Evolutionary conservation across 1,284 basidiomycete genomes (phyloP).

Genomic region (Coniferiporia sulphurascens): DNA sequence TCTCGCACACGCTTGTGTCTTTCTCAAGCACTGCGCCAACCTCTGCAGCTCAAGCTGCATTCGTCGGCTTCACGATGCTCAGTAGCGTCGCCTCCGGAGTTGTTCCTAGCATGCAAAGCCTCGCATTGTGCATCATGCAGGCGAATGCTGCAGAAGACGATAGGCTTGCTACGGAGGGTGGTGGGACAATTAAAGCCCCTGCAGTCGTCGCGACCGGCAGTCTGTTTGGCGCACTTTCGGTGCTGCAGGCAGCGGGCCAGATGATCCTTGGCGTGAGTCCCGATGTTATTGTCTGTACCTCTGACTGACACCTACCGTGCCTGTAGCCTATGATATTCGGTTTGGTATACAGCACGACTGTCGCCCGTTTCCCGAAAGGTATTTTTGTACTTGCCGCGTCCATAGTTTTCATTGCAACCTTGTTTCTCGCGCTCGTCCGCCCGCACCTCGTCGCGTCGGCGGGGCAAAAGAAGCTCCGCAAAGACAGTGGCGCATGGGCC

Average conservation of each 20-base stretch:
- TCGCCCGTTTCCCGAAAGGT: conserved; percentile 58
- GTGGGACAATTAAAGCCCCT: conserved; percentile 10
- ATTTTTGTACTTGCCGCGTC: conserved; percentile 41
- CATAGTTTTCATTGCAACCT: conserved; percentile 39
- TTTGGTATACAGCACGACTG: conserved; percentile 59
- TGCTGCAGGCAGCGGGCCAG: conserved; percentile 59
- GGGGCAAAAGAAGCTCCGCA: conserved; percentile 23
- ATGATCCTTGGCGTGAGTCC: conserved; percentile 62
- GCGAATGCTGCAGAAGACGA: conserved; percentile 38
- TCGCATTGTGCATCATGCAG: conserved; percentile 65
- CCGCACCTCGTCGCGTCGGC: conserved; percentile 30
- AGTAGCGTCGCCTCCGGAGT: conserved; percentile 57
- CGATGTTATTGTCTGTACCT: neutral
- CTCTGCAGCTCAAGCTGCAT: conserved; percentile 41
- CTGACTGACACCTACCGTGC: neutral
- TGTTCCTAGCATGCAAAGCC: conserved; percentile 61
- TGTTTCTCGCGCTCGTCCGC: conserved; percentile 62
- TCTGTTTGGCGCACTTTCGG: conserved; percentile 64
- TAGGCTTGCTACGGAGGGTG: neutral
- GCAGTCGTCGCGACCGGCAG: conserved; percentile 41
- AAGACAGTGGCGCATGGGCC: conserved; percentile 15
- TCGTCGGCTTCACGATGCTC: conserved; percentile 52
- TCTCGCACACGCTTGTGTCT: conserved; percentile 56
- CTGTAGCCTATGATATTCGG: conserved; percentile 65
- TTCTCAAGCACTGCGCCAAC: conserved; percentile 37